Evolutionary conservation across 306 rosid species (phyloP), one percentile per base, ranked within the genome.

Genomic region (Trifolium fragiferum): DNA sequence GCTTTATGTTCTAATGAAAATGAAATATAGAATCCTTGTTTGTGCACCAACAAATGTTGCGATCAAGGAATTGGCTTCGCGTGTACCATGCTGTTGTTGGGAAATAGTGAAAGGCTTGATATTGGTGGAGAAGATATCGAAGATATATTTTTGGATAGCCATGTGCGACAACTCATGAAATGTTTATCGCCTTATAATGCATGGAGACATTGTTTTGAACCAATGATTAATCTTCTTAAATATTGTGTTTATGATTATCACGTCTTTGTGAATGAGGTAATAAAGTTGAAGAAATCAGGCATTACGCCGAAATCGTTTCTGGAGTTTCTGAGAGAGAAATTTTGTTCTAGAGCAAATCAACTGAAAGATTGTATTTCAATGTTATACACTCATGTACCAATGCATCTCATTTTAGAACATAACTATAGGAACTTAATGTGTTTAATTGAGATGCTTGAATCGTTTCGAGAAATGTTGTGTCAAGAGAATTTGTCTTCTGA

Each of bases 21-120:
- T 76, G 84, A 81, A 83, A 7, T 68, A 10, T 25, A 89, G 87
- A 53, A 74, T 85, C 7, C 90, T 92, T 43, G 67, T 76, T 0
- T 90, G 93, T 64, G 86, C 96, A 0, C 93, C 93, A 2, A 66
- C 71, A 0, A 66, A 66, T 43, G 54, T 66, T 1, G 71, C 71
- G 0, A 66, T 66, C 3, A 66, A 66, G 51, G 71, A 66, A 23
- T 20, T 66, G 1, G 54, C 71, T 13, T 66, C 38, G 6, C 55
- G 71, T 66, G 38, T 43, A n/a, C n/a, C 6, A 19, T 65, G 35
- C 20, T 66, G 33, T 21, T 66, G 71, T 66, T 66, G 23, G 71
- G 71, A 1, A 66, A 66, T 14, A 21, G 7, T 13, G 71, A 66
- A 1, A 44, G 19, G 10, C 51, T 65, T 18, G 70, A 65, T 40